Evolutionary conservation across 1,284 basidiomycete species (phyloP), one percentile per base, ranked within the genome.

Genomic region (Tetrapyrgos nigripes): DNA sequence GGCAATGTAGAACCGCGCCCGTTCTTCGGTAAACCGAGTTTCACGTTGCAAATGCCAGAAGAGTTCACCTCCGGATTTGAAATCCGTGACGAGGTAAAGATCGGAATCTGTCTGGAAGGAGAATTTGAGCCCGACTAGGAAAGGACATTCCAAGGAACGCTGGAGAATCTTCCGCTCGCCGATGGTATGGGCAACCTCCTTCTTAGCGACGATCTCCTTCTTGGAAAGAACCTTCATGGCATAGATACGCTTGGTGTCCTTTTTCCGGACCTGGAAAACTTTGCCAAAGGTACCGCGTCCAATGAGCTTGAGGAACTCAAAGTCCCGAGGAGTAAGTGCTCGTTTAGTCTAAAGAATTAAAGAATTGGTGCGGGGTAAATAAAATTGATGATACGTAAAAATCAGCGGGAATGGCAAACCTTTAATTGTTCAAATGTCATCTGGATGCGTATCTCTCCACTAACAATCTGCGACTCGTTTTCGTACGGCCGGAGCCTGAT

Each of bases 151-250:
- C 50, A 97, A 79, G 29, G 93, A 96, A 57, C 94, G 87, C 74
- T 99, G 96, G 23, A 99, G 85, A 70, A 99, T 99, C 82, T 98
- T 98, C 75, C 97, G 92, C 77, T 99, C 97, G 69, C 97, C 97
- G 65, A 99, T 98, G 14, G 97, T 99, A 75, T 99, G 97, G 5
- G 96, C 96, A 43, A 99, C 96, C 76, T 99, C 97, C 78, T 99
- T 99, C 83, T 98, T 99, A 48, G 94, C 94, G 58, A 98, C 89
- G 68, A 99, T 99, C 76, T 99, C 97, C 79, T 94, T 96, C 81
- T 99, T 99, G 37, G 93, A 96, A 33, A 99, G 85, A 50, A 99
- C 94, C 74, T 99, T 99, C 97, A 99, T 99, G 55, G 97, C 97
- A 79, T 98, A 99, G 79, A 99, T 99, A 53, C 97, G 93, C 74